Evolutionary conservation across 768 basidiomycete genomes (phyloP).

Genomic region (Dentipellis fragilis): DNA sequence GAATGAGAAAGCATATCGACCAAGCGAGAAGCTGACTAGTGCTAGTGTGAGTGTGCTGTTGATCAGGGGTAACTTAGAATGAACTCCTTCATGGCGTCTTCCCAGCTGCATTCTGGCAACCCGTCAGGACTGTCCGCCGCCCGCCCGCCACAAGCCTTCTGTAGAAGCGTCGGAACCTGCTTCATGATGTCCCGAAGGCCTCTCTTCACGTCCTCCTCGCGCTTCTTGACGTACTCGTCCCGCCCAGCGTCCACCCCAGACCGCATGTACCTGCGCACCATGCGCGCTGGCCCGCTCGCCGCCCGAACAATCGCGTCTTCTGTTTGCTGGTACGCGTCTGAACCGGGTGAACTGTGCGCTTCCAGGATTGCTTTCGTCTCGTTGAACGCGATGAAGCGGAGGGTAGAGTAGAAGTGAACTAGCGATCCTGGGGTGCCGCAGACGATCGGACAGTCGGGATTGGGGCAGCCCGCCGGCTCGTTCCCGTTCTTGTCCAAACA

Average conservation of each 20-base stretch:
- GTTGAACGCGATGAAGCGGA: constrained; percentile 41
- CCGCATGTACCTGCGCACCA: constrained; percentile 8
- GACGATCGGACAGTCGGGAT: constrained; percentile 68
- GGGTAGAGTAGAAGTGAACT: constrained; percentile 50
- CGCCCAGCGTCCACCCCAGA: constrained; percentile 1
- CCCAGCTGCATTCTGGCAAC: constrained; percentile 50
- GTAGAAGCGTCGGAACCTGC: constrained; percentile 21
- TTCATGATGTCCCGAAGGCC: constrained; percentile 26
- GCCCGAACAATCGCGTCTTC: constrained; percentile 32
- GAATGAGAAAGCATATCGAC: neutral
- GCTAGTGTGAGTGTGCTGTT: no score
- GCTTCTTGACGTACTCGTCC: constrained; percentile 9
- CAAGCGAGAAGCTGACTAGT: no score
- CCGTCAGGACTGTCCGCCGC: constrained; percentile 23
- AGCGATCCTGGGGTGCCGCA: constrained; percentile 80
- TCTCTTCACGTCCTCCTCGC: constrained; percentile 15
- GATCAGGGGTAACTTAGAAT: constrained; percentile 55
- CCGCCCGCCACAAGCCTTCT: constrained; percentile 33
- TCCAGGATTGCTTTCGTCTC: constrained; percentile 26
- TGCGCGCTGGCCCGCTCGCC: constrained; percentile 12
- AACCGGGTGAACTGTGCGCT: constrained; percentile 26
- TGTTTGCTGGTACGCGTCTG: constrained; percentile 31
- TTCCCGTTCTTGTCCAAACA: constrained; percentile 43
- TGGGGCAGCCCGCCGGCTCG: constrained; percentile 64
- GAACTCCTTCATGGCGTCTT: constrained; percentile 44